These are phyloP conservation scores for Penicillium cinerascens DNA, from an alignment of 495 filamentous ascomycete genomes.

Conservation along the genomic window DNA sequence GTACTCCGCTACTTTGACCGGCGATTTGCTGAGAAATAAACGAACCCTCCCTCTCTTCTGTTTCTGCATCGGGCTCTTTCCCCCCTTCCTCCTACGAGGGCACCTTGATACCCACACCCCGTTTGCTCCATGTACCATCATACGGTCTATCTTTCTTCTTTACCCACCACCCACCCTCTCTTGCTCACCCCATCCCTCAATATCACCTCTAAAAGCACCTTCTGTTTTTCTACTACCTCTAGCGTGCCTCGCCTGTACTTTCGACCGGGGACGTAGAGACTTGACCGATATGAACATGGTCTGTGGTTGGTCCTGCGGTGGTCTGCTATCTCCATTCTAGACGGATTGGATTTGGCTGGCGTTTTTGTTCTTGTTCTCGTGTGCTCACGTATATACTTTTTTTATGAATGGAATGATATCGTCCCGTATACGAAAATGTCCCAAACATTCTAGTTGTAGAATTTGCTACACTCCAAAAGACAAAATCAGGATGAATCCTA, in stretches of 20 bases:
- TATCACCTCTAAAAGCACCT: slow-evolving; percentile 15
- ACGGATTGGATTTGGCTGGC: slow-evolving; percentile 12
- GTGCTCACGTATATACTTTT: slow-evolving; percentile 21
- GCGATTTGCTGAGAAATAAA: slow-evolving; percentile 56
- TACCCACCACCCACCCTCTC: neutral
- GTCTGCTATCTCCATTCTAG: slow-evolving; percentile 8
- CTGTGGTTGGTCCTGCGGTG: slow-evolving; percentile 9
- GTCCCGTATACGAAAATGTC: neutral
- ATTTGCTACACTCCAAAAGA: no score
- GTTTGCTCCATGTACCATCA: slow-evolving; percentile 32
- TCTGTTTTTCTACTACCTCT: slow-evolving; percentile 6
- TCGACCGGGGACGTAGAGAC: slow-evolving; percentile 1
- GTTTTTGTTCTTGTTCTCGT: slow-evolving; percentile 5
- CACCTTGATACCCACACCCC: slow-evolving; percentile 42
- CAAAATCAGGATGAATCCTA: no score
- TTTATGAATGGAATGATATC: slow-evolving; percentile 27
- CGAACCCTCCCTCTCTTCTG: slow-evolving; percentile 10
- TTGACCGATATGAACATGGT: slow-evolving; percentile 30
- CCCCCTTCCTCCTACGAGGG: slow-evolving; percentile 10
- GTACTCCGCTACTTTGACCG: slow-evolving; percentile 81
- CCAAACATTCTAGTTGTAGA: neutral
- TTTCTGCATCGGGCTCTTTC: slow-evolving; percentile 20
- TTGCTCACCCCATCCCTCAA: neutral
- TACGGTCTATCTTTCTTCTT: slow-evolving; percentile 9
- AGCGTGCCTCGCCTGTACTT: neutral